Base-by-base conservation (phyloP, 1,284 basidiomycete genomes). In the Cryptococcus jaspeensis region DNA sequence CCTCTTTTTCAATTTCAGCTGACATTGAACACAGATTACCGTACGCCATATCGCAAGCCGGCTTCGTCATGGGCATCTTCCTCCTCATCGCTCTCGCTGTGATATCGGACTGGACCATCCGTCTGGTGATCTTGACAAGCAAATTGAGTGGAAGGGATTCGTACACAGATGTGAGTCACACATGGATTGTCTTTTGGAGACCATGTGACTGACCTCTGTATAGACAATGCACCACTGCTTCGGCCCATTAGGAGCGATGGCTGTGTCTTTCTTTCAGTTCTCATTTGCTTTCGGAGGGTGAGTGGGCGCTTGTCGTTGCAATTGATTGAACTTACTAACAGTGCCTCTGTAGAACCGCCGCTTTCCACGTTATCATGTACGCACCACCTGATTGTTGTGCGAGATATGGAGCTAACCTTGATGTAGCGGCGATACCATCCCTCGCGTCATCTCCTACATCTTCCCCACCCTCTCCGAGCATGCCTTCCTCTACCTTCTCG, bases 221-320 rank as follows among this genome's bases (percentile, higher is more conserved):
- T 50, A 77, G 65, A 91, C 96, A 61, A 96, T 98, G 92, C 82
- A 91, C 70, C 88, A 88, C 56, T 97, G 93, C 77, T 99, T 95
- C 71, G 96, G 96, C 9, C 79, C 84, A 5, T 86, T 85, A 55
- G 93, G 93, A 32, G 84, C 90, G 50, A 90, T 90, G 3, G 91
- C 92, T 0, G 92, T 98, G 13, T 96, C 93, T 0, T 89, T 98
- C 76, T 99, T 99, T 75, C 96, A 99, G 73, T 98, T 99, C 70
- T 83, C 92, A 0, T 98, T 98, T 70, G 95, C 95, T 2, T 97
- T 96, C 65, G 95, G 95, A 68, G 93, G 92, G 74, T 76, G 43
- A 58, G 73, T 57, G 15, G 16, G n/a, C n/a, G n/a, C 2, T 37
- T 23, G 37, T 1, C 35, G n/a, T 51, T 0, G 2, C 25, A 22